Conservation (phyloP, 768 basidiomycete species). For the Tulasnella sp. region DNA sequence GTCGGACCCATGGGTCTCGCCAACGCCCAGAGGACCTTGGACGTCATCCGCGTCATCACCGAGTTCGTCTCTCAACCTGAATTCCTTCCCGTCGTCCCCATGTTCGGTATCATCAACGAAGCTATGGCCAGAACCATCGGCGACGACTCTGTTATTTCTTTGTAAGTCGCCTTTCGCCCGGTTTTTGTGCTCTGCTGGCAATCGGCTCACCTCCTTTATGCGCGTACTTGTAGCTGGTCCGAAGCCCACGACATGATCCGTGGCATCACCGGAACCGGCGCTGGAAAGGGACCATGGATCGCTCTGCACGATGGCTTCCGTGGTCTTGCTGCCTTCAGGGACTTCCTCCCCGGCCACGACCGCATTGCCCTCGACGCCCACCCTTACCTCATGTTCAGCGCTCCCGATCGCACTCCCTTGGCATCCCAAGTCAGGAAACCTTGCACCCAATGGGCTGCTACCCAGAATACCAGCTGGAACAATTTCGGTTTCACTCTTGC, state of each 20-base stretch:
- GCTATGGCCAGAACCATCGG: slow-evolving; percentile 44
- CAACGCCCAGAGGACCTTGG: slow-evolving; percentile 86
- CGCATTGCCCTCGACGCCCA: slow-evolving; percentile 78
- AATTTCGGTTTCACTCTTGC: slow-evolving; percentile 75
- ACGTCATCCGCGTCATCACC: slow-evolving; percentile 80
- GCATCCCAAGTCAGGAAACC: slow-evolving; percentile 55
- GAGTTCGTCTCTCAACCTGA: slow-evolving; percentile 64
- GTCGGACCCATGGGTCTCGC: slow-evolving; percentile 91
- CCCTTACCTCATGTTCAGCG: slow-evolving; percentile 74
- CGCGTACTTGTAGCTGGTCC: slow-evolving; percentile 54
- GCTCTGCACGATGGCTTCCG: slow-evolving; percentile 87
- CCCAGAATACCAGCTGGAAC: slow-evolving; percentile 70
- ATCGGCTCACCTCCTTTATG: not conserved
- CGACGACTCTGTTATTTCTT: slow-evolving; percentile 31
- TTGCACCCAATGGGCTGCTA: slow-evolving; percentile 65
- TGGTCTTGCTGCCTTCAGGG: slow-evolving; percentile 57
- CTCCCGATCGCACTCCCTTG: slow-evolving; percentile 58
- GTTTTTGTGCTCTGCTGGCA: too few relatives aligned
- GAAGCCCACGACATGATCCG: slow-evolving; percentile 83
- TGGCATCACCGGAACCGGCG: slow-evolving; percentile 71
- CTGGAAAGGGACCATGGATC: slow-evolving; percentile 80
- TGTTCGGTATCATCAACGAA: slow-evolving; percentile 90
- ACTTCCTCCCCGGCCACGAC: slow-evolving; percentile 74
- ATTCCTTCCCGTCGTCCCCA: slow-evolving; percentile 73
- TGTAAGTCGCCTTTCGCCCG: slow-evolving; percentile 34